Evolutionary conservation across 345 rosid genomes (phyloP), one percentile per base, ranked within the genome.

Genomic region (Erodium maritimum): DNA sequence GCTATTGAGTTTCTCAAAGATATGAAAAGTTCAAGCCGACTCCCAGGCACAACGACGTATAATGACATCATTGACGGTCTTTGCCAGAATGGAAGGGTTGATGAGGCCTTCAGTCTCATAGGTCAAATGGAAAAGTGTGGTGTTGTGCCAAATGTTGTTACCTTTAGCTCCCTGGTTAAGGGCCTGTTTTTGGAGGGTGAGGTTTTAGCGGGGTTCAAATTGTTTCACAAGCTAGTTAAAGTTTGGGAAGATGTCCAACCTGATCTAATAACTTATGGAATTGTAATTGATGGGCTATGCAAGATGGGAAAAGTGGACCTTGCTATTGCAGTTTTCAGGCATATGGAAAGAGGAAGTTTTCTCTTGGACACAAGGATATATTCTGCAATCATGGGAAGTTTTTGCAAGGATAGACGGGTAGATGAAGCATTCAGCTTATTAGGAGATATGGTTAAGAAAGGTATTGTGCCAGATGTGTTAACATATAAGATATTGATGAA

Each of bases 251-350:
- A 37, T 37, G 46, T 37, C 14, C 10, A 12, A 37, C 14, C 13
- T 37, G 46, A 37, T 37, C 46, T 3, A 37, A 11, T 37, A 5
- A 37, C 13, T 37, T 37, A 37, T 12, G 46, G 46, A 37, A 5
- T 37, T 37, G 46, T 37, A 6, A 54, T 71, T 22, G 55, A 59
- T 11, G 71, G 77, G 34, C 53, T 78, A 17, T 78, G 72, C 58
- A 24, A 6, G 37, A n/a, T 1, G 14, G 65, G 61, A 33, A 65
- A 59, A 19, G 52, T 21, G 61, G 73, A 68, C 51, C 61, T 63
- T 34, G 74, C 61, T 23, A 63, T 52, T 12, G 29, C 45, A 48
- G 62, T 71, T 34, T 65, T 70, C 57, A 25, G 54, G 7, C 71
- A 65, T 61, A 61, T 73, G 69, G 21, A 58, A 37, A 57, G 59